These are phyloP conservation scores for Purpureocillium lavendulum DNA, from an alignment of 2,329 filamentous ascomycete genomes.

Conservation along the genomic window DNA sequence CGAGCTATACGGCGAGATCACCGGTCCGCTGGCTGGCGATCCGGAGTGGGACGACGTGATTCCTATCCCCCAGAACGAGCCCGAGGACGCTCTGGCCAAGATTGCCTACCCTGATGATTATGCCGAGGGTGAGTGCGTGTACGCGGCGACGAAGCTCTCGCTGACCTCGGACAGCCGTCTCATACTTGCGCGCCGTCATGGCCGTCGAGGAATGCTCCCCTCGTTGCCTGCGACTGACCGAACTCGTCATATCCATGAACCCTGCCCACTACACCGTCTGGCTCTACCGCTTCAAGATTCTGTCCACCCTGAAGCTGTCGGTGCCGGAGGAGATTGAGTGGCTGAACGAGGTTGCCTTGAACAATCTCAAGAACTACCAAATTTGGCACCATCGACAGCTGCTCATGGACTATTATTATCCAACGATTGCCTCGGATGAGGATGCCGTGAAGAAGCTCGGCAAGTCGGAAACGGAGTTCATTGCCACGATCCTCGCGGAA, in stretches of 20 bases:
- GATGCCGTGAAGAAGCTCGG: slow-evolving; percentile 50
- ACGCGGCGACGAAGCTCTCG: slow-evolving; percentile 1
- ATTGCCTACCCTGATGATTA: slow-evolving; percentile 91
- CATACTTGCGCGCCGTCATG: slow-evolving; percentile 92
- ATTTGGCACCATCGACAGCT: slow-evolving; percentile 78
- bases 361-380: slow-evolving; percentile 95
- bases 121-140: slow-evolving; percentile 52
- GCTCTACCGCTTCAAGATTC: slow-evolving; percentile 81
- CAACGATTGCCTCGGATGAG: slow-evolving; percentile 51
- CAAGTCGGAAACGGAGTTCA: slow-evolving; percentile 63
- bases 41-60: slow-evolving; percentile 77
- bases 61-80: slow-evolving; percentile 78
- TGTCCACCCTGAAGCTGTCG: slow-evolving; percentile 58
- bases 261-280: slow-evolving; percentile 98
- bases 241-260: slow-evolving; percentile 86
- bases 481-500: slow-evolving; percentile 69
- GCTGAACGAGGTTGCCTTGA: slow-evolving; percentile 76
- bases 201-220: slow-evolving; percentile 74
- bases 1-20: slow-evolving; percentile 44
- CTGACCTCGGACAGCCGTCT: slow-evolving; percentile 53
- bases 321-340: slow-evolving; percentile 69
- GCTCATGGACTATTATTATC: slow-evolving; percentile 50
- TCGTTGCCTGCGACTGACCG: slow-evolving; percentile 72
- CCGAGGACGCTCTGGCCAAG: slow-evolving; percentile 74
- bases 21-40: slow-evolving; percentile 45